Conservation (phyloP, 2,329 filamentous ascomycete genomes). For the Colletotrichum chlorophyti region DNA sequence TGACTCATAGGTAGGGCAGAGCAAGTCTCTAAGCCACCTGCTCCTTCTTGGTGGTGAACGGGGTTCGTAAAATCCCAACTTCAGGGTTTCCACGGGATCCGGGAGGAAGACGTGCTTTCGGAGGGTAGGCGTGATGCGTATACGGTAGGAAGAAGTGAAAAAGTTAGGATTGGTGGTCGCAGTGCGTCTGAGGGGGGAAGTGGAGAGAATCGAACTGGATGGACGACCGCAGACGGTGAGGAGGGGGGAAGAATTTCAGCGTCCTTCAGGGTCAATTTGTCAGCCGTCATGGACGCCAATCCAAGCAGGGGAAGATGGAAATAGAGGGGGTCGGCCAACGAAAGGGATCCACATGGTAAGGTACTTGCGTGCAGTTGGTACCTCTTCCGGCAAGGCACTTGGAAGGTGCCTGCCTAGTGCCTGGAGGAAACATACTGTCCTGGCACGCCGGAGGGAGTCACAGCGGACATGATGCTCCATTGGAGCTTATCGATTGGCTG, state of each 20-base stretch:
- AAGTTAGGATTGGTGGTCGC: slow-evolving; percentile 6
- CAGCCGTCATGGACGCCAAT: slow-evolving; percentile 20
- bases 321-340: slow-evolving; percentile 24
- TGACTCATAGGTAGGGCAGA: slow-evolving; percentile 39
- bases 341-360: no score
- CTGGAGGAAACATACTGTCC: no score
- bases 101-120: slow-evolving; percentile 19
- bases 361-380: no score
- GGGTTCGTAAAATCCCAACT: slow-evolving; percentile 11
- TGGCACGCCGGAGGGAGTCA: no score
- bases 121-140: slow-evolving; percentile 15
- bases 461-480: background rate
- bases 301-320: slow-evolving; percentile 1
- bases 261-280: slow-evolving; percentile 29
- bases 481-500: slow-evolving; percentile 21
- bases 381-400: no score
- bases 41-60: background rate
- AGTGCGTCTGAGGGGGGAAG: slow-evolving; percentile 18
- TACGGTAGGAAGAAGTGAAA: background rate
- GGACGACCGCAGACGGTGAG: slow-evolving; percentile 23
- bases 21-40: slow-evolving; percentile 11
- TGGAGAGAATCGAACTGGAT: slow-evolving; percentile 26
- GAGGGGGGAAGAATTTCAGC: slow-evolving; percentile 30
- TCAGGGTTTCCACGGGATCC: slow-evolving; percentile 10
- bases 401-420: no score